Evolutionary conservation across 2,329 filamentous ascomycete genomes (phyloP), one percentile per base, ranked within the genome.

Genomic region (Fragosphaeria purpurea): DNA sequence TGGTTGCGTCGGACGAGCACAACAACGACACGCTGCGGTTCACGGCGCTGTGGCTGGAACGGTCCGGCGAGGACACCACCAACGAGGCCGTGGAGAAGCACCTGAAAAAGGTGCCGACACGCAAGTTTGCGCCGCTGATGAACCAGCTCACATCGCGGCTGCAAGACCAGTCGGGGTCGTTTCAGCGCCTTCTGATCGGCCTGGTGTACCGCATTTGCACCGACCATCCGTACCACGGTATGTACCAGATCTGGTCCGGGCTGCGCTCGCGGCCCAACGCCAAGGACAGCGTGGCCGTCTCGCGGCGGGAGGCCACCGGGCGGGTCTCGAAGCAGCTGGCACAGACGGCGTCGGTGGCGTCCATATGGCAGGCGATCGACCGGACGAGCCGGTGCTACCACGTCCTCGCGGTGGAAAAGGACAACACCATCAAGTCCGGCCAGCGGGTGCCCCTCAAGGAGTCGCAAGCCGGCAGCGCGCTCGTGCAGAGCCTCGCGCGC

Each of bases 81-180:
- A 97, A 95, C 60, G 76, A 78, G 44, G 83, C 87, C 2, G 89
- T 95, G 22, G 72, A 72, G 50, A 80, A 77, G 53, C 72, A 89
- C 60, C 71, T 98, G 12, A 67, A 72, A 4, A 74, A 79, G 47
- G 91, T 97, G 0, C 85, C 91, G 2, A 95, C 88, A 52, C 80
- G 87, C 54, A 98, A 98, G 62, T 95, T 99, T 63, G 91, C 89
- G 1, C 71, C 85, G 4, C 72, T 98, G 47, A 95, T 95, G 82
- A 98, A 96, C 61, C 93, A 99, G 65, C 76, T 98, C 35, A 91
- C 90, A 6, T 98, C 94, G n/a, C 83, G 93, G 7, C 71, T 98
- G 6, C 82, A 95, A 54, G 80, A 86, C 54, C 77, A 83, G 35
- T 67, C 75, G 1, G 77, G 75, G 12, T 63, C 72, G 0, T 98